Evolutionary conservation across 1,139 yeast genomes (phyloP), one percentile per base, ranked within the genome.

Genomic region (Geotrichum candidum): DNA sequence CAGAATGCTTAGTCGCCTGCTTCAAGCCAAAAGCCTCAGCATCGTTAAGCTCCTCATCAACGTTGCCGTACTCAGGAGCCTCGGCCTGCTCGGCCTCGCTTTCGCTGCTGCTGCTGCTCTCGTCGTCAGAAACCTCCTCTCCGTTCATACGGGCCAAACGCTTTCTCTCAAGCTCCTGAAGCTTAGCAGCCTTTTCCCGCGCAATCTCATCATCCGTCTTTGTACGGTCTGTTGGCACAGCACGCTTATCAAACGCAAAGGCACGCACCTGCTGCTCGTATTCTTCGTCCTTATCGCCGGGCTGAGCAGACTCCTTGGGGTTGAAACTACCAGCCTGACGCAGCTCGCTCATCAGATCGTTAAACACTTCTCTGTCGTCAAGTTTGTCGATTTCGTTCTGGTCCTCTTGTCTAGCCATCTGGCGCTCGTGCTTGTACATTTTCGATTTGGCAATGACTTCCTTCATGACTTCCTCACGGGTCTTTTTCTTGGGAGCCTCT

Each of bases 371-470:
- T 73, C 91, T 96, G 13, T 80, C 84, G 74, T 95, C 97, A 66
- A 95, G 82, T 65, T 85, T 90, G 68, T 83, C 84, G 59, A 92
- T 88, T 33, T 85, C 81, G 54, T 84, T 87, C 68, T 85, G 87
- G 52, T 88, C 82, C 70, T 86, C 83, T 60, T 85, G 86, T 68
- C 88, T 89, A 57, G 85, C 84, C 70, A 82, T 78, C 75, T 95
- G 98, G 70, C 99, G 84, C 75, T 91, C 96, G 58, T 86, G 87
- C 72, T 91, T 94, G 76, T 92, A 84, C 73, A 85, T 84, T 73
- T 95, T 95, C 11, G 97, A 90, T 75, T 95, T 95, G 53, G 97
- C 96, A 66, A 95, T 94, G 61, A 95, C 84, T 74, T 95, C 99
- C 69, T 90, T 86, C 99, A 95, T 94, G 52, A 95, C 96, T 74